Conservation (phyloP, 306 rosid genomes). For the Hippophae gyantsensis region DNA sequence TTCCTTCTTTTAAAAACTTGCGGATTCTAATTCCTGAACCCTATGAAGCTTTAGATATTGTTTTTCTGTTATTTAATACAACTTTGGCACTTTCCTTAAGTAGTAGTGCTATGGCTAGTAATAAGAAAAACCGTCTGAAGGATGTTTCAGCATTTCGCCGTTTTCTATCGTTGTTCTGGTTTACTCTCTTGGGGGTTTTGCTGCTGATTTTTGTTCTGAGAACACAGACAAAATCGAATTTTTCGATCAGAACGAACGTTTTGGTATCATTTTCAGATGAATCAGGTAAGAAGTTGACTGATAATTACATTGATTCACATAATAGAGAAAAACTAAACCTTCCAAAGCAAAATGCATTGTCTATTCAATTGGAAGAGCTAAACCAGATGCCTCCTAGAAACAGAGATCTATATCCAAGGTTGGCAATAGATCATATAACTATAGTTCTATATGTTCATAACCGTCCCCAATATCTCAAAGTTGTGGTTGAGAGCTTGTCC, state of each 20-base stretch:
- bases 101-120: slow-evolving; percentile 31
- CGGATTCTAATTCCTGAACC: slow-evolving; percentile 5
- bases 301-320: slow-evolving; percentile 20
- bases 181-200: slow-evolving; percentile 56
- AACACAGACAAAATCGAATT: slow-evolving; percentile 32
- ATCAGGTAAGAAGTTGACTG: slow-evolving; percentile 16
- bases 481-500: slow-evolving; percentile 70
- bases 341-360: slow-evolving; percentile 64
- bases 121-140: slow-evolving; percentile 52
- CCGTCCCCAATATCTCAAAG: slow-evolving; percentile 71
- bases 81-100: slow-evolving; percentile 13
- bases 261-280: slow-evolving; percentile 17
- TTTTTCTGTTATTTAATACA: slow-evolving; percentile 14
- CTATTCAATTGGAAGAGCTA: slow-evolving; percentile 46
- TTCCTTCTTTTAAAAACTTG: background rate
- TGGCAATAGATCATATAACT: slow-evolving; percentile 49
- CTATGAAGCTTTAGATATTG: slow-evolving; percentile 20
- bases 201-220: slow-evolving; percentile 44
- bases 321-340: slow-evolving; percentile 26
- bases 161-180: slow-evolving; percentile 41
- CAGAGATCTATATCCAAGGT: slow-evolving; percentile 64
- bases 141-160: slow-evolving; percentile 52
- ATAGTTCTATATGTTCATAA: slow-evolving; percentile 88
- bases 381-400: slow-evolving; percentile 68
- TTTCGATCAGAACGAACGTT: no score